phyloP scores from a whole-genome alignment of 306 rosid species.

The Cucumis melo region DNA sequence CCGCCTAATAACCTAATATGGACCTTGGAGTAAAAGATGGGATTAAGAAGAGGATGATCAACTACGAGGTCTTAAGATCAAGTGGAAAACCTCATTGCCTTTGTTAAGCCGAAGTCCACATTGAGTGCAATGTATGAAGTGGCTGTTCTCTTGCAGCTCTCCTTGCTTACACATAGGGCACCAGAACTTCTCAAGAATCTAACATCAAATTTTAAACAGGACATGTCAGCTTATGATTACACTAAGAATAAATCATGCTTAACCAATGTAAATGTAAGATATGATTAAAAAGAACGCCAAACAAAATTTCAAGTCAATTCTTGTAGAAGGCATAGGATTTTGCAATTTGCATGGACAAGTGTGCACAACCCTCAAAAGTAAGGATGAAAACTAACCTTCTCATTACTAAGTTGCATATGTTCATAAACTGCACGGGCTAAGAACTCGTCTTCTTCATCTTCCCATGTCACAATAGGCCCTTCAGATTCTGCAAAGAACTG shows the following conservation, averaged over 20 bases:
- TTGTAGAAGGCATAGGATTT: background rate
- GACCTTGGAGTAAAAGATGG: background rate
- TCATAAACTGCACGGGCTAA: slow-evolving; percentile 60
- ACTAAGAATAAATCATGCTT: background rate
- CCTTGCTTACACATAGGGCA: slow-evolving; percentile 87
- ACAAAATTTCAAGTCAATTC: background rate
- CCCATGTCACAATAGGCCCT: slow-evolving; percentile 37
- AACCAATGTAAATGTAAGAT: background rate
- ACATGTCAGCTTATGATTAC: background rate
- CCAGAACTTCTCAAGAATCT: slow-evolving; percentile 42
- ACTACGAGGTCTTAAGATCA: background rate
- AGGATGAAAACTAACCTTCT: slow-evolving; percentile 28
- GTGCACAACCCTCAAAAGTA: background rate
- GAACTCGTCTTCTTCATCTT: slow-evolving; percentile 70
- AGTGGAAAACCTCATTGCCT: slow-evolving; percentile 44
- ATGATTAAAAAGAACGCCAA: background rate
- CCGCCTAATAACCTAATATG: too few species aligned
- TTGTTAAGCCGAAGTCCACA: slow-evolving; percentile 55
- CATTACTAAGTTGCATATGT: slow-evolving; percentile 58
- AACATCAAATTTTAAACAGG: slow-evolving; percentile 5
- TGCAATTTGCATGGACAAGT: background rate
- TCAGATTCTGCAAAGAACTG: slow-evolving; percentile 31
- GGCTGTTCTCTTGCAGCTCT: slow-evolving; percentile 37
- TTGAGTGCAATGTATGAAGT: slow-evolving; percentile 30
- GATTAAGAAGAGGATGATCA: background rate